Base-by-base conservation (phyloP, 1,284 basidiomycete genomes). In the Vanrija pseudolonga region DNA sequence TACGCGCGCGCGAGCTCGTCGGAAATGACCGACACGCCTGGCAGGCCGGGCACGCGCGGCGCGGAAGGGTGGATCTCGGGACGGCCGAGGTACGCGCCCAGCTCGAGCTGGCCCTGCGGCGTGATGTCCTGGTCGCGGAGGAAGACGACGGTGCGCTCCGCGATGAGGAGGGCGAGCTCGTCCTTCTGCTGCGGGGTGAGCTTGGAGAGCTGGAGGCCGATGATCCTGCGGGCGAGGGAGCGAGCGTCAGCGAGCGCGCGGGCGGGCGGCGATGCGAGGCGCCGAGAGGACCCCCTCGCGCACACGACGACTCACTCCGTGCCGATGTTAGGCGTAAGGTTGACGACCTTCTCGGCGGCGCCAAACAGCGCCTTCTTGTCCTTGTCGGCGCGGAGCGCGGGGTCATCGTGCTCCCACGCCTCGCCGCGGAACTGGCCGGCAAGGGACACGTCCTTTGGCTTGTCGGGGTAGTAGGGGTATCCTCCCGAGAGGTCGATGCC, bases 11-110 rank as follows among this genome's bases (percentile, higher is more conserved):
- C 42, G 22, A 56, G 56, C 3, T 55, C 24, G 20, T 63, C 55
- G 59, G 61, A 63, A 40, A 60, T 61, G 15, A 64, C 47, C 1
- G 47, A 47, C 15, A 44, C 20, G n/a, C 52, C 55, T 36, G 42
- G 51, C 24, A 57, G 51, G 9, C 56, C 57, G 15, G 59, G 60
- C 12, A 61, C 61, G 39, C 66, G 59, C 37, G 62, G 59, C 86
- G 71, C 62, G 88, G 88, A n/a, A 82, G 81, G 70, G 81, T 87
- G 72, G 87, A 86, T 63, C 85, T 88, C 52, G 32, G 67, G 56
- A 48, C 60, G 60, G 38, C 68, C 69, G 37, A 69, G 59, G 60
- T 71, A 69, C 4, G 53, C 28, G 20, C 67, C 68, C 26, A 70
- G 62, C 18, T 54, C 53, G 20, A 50, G 52, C 48, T 67, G 65